Percentiles rank a stretch among this genome's conserved stretches.
Conservation (phyloP, 257 asterid genomes). For the Primulina eburnea region DNA sequence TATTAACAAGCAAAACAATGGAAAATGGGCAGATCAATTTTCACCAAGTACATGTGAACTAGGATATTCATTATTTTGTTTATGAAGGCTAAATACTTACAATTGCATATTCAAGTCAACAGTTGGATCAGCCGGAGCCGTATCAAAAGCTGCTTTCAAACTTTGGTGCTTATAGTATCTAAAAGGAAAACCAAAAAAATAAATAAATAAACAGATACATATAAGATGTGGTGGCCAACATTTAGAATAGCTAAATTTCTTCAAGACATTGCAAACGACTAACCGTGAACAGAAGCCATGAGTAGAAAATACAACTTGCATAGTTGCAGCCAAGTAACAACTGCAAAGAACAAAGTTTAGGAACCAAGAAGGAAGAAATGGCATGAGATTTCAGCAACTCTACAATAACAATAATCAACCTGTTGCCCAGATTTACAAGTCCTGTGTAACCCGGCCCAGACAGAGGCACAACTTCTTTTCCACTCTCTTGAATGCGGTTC, state of each 20-base stretch:
- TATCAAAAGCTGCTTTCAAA: constrained; percentile 67
- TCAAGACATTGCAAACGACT: constrained; percentile 29
- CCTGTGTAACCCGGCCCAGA: constrained; percentile 98
- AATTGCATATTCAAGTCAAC: constrained; percentile 90
- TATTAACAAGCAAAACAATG: not conserved
- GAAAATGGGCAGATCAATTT: not conserved
- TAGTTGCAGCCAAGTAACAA: constrained; percentile 95
- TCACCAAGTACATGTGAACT: not conserved
- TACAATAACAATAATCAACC: constrained; percentile 39
- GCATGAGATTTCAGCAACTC: constrained; percentile 10
- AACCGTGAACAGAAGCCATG: constrained; percentile 75
- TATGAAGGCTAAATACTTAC: constrained; percentile 48
- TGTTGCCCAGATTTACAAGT: constrained; percentile 95
- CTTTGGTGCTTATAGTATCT: constrained; percentile 67
- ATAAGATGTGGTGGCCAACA: constrained; percentile 12
- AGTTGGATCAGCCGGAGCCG: constrained; percentile 92
- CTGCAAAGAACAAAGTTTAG: constrained; percentile 48
- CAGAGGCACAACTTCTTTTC: constrained; percentile 78
- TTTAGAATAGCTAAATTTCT: constrained; percentile 12
- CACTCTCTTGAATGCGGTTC: constrained; percentile 99
- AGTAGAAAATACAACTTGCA: constrained; percentile 90
- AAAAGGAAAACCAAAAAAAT: constrained; percentile 19
- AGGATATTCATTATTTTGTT: not conserved
- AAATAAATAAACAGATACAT: constrained; percentile 13
- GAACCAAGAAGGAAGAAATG: constrained; percentile 14